Evolutionary conservation across 176 grass and related monocot species (phyloP).

Genomic region (Cenchrus americanus): DNA sequence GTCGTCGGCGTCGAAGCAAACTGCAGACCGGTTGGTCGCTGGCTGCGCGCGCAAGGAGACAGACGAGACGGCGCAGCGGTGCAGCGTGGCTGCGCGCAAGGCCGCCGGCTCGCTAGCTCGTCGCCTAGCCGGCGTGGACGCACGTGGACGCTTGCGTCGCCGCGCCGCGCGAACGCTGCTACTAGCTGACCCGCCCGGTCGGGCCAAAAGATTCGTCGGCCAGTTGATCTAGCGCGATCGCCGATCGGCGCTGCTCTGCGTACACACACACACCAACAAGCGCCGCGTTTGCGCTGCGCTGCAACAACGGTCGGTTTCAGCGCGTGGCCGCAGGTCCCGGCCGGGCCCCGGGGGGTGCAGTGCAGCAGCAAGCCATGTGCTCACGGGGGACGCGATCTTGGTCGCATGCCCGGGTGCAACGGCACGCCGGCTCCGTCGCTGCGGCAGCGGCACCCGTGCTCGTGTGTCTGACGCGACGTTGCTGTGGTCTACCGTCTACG

Average conservation of each 20-base stretch:
- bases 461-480: neutral
- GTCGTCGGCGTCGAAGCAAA: constrained; percentile 30
- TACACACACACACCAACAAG: constrained; percentile 3
- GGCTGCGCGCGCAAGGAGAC: neutral
- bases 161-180: no score
- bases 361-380: constrained; percentile 32
- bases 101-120: neutral
- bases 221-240: neutral
- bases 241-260: neutral
- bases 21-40: constrained; percentile 17
- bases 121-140: constrained; percentile 16
- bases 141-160: neutral
- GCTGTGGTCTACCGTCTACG: neutral
- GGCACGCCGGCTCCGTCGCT: neutral
- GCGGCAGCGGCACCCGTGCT: neutral
- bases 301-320: neutral
- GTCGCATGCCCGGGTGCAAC: constrained; percentile 30
- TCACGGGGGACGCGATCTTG: constrained; percentile 23
- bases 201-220: constrained; percentile 4
- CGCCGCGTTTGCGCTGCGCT: neutral
- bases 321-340: neutral
- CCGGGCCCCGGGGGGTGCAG: neutral
- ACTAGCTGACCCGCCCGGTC: no score
- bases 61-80: neutral
- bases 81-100: neutral